Evolutionary conservation across 192 early-diverging fungal genomes (phyloP), one percentile per base, ranked within the genome.

Genomic region (Mortierella alpina): DNA sequence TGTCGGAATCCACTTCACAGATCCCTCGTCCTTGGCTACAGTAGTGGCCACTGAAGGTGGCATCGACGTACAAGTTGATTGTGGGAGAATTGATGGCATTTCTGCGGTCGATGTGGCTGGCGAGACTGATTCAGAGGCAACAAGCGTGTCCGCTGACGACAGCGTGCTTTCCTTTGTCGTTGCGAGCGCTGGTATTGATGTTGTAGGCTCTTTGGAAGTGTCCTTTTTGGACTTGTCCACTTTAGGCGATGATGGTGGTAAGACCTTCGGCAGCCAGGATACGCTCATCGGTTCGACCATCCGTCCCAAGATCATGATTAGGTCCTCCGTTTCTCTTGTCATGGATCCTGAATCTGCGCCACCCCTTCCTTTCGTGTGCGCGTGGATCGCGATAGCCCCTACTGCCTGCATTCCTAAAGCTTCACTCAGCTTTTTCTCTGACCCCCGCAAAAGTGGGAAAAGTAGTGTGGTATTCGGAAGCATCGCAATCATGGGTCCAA

Each of bases 401-500:
- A 80, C 77, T 0, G 77, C 70, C 40, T 54, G 57, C 64, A 80
- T 63, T 6, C 77, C 77, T 5, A 80, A 39, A 0, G 70, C 64
- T n/a, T 68, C 65, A 6, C 64, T 66, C 46, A 80, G 22, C 4
- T 39, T 53, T 17, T 60, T 51, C 23, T 80, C 77, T 9, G 77
- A 72, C 1, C 66, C 77, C 51, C 40, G 62, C 53, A 66, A 45
- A 6, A 80, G 20, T 17, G 77, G 77, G 22, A 72, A 80, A 5
- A 80, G 50, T 20, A 67, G 17, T 31, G 31, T 45, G 3, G 61
- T 63, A 10, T 48, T 59, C 52, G 77, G 70, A 4, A 80, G 31
- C 77, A 80, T 80, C 17, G 77, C 70, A 12, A 80, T 18, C 70
- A 80, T 72, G 4, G 70, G 58, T 17, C 69, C 70, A 5, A 80